A percentile compares a stretch with the other conserved stretches of the same genome.
phyloP scores from a whole-genome alignment of 2,329 filamentous ascomycete species.

The Cladosporium oxysporum region DNA sequence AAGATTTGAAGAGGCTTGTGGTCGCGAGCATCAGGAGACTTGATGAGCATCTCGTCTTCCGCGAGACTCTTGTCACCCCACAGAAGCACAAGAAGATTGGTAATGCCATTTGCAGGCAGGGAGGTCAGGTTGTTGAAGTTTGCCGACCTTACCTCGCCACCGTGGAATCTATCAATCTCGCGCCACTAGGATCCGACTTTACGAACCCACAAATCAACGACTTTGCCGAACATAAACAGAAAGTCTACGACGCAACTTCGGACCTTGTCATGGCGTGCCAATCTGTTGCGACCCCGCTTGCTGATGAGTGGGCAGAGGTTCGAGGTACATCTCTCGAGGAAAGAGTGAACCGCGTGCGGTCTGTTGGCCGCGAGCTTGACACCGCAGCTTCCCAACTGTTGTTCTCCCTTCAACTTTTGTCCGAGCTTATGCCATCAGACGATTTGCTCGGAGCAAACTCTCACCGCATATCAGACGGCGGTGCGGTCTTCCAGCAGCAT shows the following conservation, averaged over 20 bases:
- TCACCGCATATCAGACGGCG: slow-evolving; percentile 41
- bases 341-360: slow-evolving; percentile 76
- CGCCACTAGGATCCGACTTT: slow-evolving; percentile 72
- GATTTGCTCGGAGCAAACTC: slow-evolving; percentile 42
- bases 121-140: slow-evolving; percentile 78
- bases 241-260: slow-evolving; percentile 87
- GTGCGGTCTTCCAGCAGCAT: slow-evolving; percentile 34
- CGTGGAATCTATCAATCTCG: slow-evolving; percentile 89
- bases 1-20: slow-evolving; percentile 81
- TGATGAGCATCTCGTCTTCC: slow-evolving; percentile 76
- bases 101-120: slow-evolving; percentile 77
- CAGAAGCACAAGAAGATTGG: slow-evolving; percentile 77
- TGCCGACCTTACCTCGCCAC: slow-evolving; percentile 88
- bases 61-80: slow-evolving; percentile 79
- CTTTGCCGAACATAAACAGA: slow-evolving; percentile 88
- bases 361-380: slow-evolving; percentile 77
- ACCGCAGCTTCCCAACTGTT: slow-evolving; percentile 84
- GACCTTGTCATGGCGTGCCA: slow-evolving; percentile 88
- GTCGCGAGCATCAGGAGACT: slow-evolving; percentile 83
- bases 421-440: slow-evolving; percentile 69
- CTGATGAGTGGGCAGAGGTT: slow-evolving; percentile 94
- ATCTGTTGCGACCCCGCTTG: slow-evolving; percentile 83
- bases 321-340: slow-evolving; percentile 87
- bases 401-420: slow-evolving; percentile 82
- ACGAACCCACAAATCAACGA: slow-evolving; percentile 84